These are phyloP conservation scores for Leccinum subgranulosum DNA, from an alignment of 768 basidiomycete genomes.

Conservation along the genomic window DNA sequence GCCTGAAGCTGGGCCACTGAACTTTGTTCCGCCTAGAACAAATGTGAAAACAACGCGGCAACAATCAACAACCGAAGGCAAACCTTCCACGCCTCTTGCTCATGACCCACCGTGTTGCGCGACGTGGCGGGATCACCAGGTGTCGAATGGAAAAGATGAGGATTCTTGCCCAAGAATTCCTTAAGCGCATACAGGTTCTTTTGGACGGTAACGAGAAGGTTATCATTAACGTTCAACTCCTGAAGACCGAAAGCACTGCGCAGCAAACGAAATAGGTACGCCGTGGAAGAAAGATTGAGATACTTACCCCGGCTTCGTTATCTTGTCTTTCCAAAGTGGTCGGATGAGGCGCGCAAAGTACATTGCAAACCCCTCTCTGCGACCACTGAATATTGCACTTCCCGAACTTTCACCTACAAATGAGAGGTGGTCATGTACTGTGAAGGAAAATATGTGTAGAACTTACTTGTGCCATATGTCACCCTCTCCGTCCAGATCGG, in stretches of 20 bases:
- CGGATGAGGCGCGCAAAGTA: conserved; percentile 84
- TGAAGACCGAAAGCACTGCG: conserved; percentile 44
- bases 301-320: conserved; percentile 63
- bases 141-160: conserved; percentile 81
- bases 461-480: conserved; percentile 71
- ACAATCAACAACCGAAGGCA: conserved; percentile 4
- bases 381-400: conserved; percentile 77
- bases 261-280: neutral
- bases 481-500: conserved; percentile 79
- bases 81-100: conserved; percentile 91
- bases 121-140: conserved; percentile 63
- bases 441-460: neutral
- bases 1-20: conserved; percentile 76
- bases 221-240: conserved; percentile 62
- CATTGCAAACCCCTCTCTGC: conserved; percentile 83
- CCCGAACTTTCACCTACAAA: conserved; percentile 61
- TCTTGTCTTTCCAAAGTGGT: conserved; percentile 82
- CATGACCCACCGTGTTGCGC: conserved; percentile 53
- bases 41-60: conserved; percentile 8
- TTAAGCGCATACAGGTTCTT: conserved; percentile 76
- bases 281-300: neutral
- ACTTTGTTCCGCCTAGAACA: conserved; percentile 66
- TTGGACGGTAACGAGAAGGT: conserved; percentile 64
- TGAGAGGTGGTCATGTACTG: neutral
- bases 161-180: conserved; percentile 75